Evolutionary conservation across 2,329 filamentous ascomycete species (phyloP).

Genomic region (Ophiostoma quercus): DNA sequence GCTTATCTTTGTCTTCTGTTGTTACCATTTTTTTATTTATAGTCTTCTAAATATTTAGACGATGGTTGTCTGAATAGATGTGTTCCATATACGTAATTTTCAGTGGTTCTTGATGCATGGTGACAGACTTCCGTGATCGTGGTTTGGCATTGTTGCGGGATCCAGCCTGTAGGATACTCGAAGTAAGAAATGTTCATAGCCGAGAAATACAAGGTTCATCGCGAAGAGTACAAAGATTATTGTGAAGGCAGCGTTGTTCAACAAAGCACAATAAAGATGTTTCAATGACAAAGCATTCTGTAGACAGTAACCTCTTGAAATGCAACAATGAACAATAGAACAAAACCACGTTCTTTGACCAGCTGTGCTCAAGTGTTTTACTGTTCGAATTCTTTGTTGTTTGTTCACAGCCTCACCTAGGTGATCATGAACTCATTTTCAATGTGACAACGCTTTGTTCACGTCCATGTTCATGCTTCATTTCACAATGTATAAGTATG

Average conservation of each 20-base stretch:
- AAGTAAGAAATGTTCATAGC: too few relatives aligned
- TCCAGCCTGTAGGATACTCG: too few relatives aligned
- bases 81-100: too few relatives aligned
- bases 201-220: too few relatives aligned
- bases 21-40: not conserved
- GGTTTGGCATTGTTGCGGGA: too few relatives aligned
- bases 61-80: too few relatives aligned
- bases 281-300: not conserved
- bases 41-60: too few relatives aligned
- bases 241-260: too few relatives aligned
- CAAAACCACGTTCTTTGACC: not conserved
- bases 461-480: not conserved
- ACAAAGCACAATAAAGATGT: too few relatives aligned
- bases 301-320: not conserved
- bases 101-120: too few relatives aligned
- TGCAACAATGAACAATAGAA: not conserved
- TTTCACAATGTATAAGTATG: not conserved
- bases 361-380: not conserved
- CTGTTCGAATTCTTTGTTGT: not conserved
- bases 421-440: not conserved
- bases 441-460: not conserved
- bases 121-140: too few relatives aligned
- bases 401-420: not conserved
- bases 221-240: too few relatives aligned
- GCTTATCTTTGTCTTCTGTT: not conserved